Evolutionary conservation across 1,284 basidiomycete species (phyloP).

Genomic region (Hemileia vastatrix): DNA sequence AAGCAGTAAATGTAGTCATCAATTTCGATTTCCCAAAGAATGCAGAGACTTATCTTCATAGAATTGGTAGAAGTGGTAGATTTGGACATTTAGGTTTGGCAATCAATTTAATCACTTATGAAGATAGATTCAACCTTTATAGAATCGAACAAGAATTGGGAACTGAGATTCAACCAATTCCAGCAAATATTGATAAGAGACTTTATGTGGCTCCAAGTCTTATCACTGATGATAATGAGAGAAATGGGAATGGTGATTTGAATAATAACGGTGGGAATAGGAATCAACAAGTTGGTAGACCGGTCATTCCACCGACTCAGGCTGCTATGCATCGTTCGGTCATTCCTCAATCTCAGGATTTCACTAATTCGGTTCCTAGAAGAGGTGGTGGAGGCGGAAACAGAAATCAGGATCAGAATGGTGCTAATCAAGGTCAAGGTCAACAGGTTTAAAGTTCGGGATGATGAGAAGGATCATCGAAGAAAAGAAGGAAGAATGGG

Average conservation of each 20-base stretch:
- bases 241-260: constrained; percentile 18
- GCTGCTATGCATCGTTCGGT: constrained; percentile 39
- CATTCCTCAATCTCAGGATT: constrained; percentile 40
- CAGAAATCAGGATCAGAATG: neutral
- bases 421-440: neutral
- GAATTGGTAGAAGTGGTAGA: constrained; percentile 90
- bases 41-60: constrained; percentile 93
- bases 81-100: constrained; percentile 94
- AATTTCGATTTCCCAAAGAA: constrained; percentile 99
- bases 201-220: constrained; percentile 77
- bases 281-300: constrained; percentile 38
- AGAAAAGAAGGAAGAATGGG: neutral
- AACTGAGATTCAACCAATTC: constrained; percentile 94
- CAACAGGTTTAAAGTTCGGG: neutral
- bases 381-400: constrained; percentile 9
- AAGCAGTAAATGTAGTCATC: constrained; percentile 98
- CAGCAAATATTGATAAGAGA: constrained; percentile 75
- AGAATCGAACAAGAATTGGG: constrained; percentile 96
- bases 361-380: constrained; percentile 38
- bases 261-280: constrained; percentile 24
- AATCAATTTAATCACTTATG: constrained; percentile 78
- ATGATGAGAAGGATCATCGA: neutral
- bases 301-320: constrained; percentile 43
- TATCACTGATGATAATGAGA: constrained; percentile 31
- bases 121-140: constrained; percentile 95